Evolutionary conservation across 1,284 basidiomycete species (phyloP), one percentile per base, ranked within the genome.

Genomic region (Cryptococcus amylolentus): DNA sequence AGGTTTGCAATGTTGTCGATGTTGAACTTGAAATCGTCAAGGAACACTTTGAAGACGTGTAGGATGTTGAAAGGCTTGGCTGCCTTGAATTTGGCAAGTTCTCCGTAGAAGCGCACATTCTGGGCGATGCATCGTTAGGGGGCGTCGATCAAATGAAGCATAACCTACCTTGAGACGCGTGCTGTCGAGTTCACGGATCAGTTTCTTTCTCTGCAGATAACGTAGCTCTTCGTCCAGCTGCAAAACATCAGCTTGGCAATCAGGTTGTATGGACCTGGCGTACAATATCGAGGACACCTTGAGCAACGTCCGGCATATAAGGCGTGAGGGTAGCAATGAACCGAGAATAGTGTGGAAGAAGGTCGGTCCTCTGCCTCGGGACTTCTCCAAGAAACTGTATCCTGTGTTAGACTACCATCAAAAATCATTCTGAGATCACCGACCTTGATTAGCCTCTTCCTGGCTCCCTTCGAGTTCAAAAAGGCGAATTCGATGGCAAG

Each of bases 181-280:
- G 77, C 93, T 88, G 20, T 88, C 81, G 8, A 98, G 81, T 69
- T 97, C 94, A 67, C 89, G 89, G 31, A 93, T 85, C 1, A 91
- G 86, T 52, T 91, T 92, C 80, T 97, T 98, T 55, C 88, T 82
- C 68, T 98, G 95, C n/a, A 98, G 79, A 71, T 96, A 98, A 16
- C 91, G 85, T 72, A 98, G 93, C 72, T 98, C 94, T 63, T 97
- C 92, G 66, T 98, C 93, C 49, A 99, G 83, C 92, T 96, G 41
- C 7, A 13, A 18, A 48, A 31, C n/a, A 27, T 48, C 2, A 27
- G 46, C 6, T 20, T 46, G n/a, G n/a, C 23, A 37, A 23, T 38
- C 31, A 28, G 16, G 20, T 28, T 18, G 16, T 8, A 49, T 26
- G 18, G 9, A 38, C 18, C 27, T 8, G 14, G 18, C 31, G 71